phyloP scores from a whole-genome alignment of 768 basidiomycete genomes.

The Psilocybe subaeruginosa region DNA sequence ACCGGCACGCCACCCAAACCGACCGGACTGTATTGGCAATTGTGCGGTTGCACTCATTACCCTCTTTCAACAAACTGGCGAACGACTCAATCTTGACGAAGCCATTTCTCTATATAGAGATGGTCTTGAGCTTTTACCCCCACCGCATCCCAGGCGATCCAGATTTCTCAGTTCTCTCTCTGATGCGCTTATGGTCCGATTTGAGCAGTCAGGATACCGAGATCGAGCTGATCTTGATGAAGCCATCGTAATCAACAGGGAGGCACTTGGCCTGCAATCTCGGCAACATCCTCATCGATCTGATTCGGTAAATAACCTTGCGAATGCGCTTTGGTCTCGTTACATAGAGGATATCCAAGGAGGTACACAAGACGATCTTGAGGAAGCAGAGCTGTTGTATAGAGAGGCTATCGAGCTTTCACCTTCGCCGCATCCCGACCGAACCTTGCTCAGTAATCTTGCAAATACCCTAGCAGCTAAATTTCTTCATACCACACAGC shows the following conservation, averaged over 20 bases:
- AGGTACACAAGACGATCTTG: neutral
- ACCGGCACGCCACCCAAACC: no score
- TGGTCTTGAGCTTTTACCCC: no score
- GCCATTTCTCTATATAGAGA: no score
- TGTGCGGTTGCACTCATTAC: no score
- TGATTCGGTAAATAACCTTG: neutral
- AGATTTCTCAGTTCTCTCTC: slow-evolving; percentile 4
- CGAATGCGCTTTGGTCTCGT: slow-evolving; percentile 1
- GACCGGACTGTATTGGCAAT: no score
- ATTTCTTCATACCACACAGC: no score
- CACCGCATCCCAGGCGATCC: neutral
- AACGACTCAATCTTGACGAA: no score
- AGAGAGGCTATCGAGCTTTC: slow-evolving; percentile 1
- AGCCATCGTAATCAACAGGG: neutral
- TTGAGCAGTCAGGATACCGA: neutral
- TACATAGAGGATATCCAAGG: neutral
- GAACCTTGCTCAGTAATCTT: no score
- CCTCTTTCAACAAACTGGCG: no score
- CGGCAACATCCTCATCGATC: neutral
- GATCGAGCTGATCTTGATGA: neutral
- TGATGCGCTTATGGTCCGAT: neutral
- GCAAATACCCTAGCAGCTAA: no score
- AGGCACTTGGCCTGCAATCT: neutral
- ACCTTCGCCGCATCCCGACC: no score
- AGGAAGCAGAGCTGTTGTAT: slow-evolving; percentile 1